These are phyloP conservation scores for Fusarium pseudoanthophilum DNA, from an alignment of 2,329 filamentous ascomycete species.

Conservation along the genomic window DNA sequence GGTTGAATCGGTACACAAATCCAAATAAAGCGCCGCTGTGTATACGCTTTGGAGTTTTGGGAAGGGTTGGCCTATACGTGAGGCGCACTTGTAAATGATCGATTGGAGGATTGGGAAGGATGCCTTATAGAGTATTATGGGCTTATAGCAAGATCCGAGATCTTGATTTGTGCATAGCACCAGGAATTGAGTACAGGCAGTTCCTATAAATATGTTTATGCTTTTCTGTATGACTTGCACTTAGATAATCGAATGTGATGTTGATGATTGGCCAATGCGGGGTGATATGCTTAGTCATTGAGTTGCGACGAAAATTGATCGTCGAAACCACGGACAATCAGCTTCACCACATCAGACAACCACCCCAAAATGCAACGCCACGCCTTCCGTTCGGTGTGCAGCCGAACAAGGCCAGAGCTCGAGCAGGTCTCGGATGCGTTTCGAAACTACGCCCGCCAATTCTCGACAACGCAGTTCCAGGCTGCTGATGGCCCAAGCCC, in stretches of 20 bases:
- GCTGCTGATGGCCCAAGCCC: slow-evolving; percentile 44
- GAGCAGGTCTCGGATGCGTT: slow-evolving; percentile 47
- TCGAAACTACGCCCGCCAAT: slow-evolving; percentile 49
- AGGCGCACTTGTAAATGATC: slow-evolving; percentile 37
- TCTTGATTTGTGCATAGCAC: slow-evolving; percentile 38
- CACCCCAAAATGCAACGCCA: slow-evolving; percentile 51
- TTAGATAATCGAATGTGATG: not conserved
- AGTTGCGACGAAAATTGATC: slow-evolving; percentile 39
- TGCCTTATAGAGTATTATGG: slow-evolving; percentile 35
- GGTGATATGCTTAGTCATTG: slow-evolving; percentile 37
- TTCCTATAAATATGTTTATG: slow-evolving; percentile 32
- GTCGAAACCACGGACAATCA: slow-evolving; percentile 14
- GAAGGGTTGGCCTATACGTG: slow-evolving; percentile 27
- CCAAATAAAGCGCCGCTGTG: slow-evolving; percentile 26
- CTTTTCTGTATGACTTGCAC: not conserved
- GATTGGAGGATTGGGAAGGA: slow-evolving; percentile 20
- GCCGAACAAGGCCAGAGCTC: slow-evolving; percentile 50
- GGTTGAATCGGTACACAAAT: slow-evolving; percentile 41
- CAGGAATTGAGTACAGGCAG: slow-evolving; percentile 35
- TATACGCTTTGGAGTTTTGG: slow-evolving; percentile 35
- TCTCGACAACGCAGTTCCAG: slow-evolving; percentile 53
- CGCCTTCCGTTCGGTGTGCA: slow-evolving; percentile 52
- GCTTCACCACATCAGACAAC: slow-evolving; percentile 32
- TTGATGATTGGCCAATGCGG: slow-evolving; percentile 34
- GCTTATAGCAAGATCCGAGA: slow-evolving; percentile 32